Percentiles rank a stretch among this genome's conserved stretches.
phyloP scores from a whole-genome alignment of 2,329 filamentous ascomycete genomes.

The Epichloe sp. region DNA sequence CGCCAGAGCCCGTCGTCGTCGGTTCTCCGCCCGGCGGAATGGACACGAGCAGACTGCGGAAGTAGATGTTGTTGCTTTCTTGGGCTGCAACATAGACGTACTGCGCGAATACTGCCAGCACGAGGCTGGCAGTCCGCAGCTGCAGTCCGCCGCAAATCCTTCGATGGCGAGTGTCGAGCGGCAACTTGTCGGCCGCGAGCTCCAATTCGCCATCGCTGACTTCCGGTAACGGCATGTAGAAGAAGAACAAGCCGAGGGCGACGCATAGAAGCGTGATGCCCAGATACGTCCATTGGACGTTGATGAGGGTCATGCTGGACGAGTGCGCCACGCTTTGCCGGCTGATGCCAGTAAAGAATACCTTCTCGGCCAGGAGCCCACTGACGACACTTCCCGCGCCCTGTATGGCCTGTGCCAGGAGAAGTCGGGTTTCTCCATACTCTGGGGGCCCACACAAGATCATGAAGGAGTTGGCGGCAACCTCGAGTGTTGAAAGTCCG shows the following conservation, averaged over 20 bases:
- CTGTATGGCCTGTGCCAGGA: slow-evolving; percentile 65
- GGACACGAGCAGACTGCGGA: slow-evolving; percentile 36
- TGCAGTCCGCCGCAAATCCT: slow-evolving; percentile 36
- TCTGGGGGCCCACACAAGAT: slow-evolving; percentile 58
- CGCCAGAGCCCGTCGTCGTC: slow-evolving; percentile 10
- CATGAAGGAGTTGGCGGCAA: slow-evolving; percentile 64
- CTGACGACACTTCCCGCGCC: slow-evolving; percentile 62
- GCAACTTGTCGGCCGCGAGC: slow-evolving; percentile 31
- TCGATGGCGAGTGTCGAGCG: slow-evolving; percentile 36
- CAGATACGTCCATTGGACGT: slow-evolving; percentile 79
- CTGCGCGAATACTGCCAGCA: slow-evolving; percentile 61
- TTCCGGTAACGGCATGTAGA: slow-evolving; percentile 53
- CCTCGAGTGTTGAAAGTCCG: slow-evolving; percentile 65
- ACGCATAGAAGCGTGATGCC: slow-evolving; percentile 65
- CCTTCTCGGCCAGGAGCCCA: slow-evolving; percentile 57
- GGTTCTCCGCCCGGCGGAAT: slow-evolving; percentile 19
- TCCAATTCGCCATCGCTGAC: slow-evolving; percentile 43
- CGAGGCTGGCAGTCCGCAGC: slow-evolving; percentile 43
- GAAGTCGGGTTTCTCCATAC: slow-evolving; percentile 61
- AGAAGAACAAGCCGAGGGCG: slow-evolving; percentile 54
- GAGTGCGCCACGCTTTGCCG: slow-evolving; percentile 12
- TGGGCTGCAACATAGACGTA: slow-evolving; percentile 72
- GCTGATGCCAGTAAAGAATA: slow-evolving; percentile 54
- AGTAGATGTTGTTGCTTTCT: slow-evolving; percentile 49
- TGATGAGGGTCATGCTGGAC: slow-evolving; percentile 40